Conservation (phyloP, 2,329 filamentous ascomycete species). For the Ophiostoma piceae region DNA sequence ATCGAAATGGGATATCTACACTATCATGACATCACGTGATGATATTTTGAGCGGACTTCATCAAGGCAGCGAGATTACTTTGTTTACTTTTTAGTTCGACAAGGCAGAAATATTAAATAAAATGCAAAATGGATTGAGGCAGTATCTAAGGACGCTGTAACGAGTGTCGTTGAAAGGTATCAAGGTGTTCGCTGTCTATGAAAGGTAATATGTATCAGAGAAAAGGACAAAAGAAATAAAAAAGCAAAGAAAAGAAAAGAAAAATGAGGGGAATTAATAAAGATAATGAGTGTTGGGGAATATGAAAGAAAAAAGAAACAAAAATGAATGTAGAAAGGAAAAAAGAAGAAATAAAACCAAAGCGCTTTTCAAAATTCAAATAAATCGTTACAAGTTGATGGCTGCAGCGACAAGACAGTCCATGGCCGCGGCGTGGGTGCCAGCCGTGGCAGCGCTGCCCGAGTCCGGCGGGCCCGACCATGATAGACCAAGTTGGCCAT, state of each 20-base stretch:
- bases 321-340: background rate
- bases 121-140: background rate
- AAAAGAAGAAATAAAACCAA: background rate
- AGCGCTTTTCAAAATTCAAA: background rate
- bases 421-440: constrained; percentile 60
- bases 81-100: background rate
- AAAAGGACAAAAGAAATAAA: background rate
- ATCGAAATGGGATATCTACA: background rate
- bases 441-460: constrained; percentile 46
- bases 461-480: constrained; percentile 54
- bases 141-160: background rate
- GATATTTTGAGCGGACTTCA: background rate
- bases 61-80: background rate
- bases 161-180: background rate
- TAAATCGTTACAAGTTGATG: constrained; percentile 33
- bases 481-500: constrained; percentile 53
- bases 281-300: background rate
- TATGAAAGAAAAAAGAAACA: background rate
- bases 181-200: background rate
- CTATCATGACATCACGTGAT: background rate
- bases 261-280: background rate
- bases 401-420: constrained; percentile 61
- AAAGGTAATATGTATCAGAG: background rate
- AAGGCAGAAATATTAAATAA: background rate
- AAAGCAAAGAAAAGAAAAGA: background rate